Evolutionary conservation across 1,284 basidiomycete genomes (phyloP).

Genomic region (Cronartium ribicola): DNA sequence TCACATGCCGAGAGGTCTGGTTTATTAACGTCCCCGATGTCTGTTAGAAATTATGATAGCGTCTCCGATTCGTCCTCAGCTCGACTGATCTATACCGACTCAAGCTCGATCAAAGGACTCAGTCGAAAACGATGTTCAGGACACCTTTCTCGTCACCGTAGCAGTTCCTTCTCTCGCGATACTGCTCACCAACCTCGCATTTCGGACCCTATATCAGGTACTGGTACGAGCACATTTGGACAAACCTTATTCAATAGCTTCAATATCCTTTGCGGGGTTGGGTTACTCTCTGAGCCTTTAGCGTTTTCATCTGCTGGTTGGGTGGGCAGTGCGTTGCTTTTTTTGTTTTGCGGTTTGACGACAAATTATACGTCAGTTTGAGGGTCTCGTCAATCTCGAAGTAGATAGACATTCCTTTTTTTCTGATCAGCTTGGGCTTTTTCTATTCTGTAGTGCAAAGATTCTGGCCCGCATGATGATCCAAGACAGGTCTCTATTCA

Average conservation of each 20-base stretch:
- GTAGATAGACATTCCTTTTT: background rate
- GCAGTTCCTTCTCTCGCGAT: background rate
- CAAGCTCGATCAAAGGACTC: background rate
- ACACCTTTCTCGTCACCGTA: background rate
- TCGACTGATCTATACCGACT: background rate
- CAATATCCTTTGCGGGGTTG: constrained; percentile 29
- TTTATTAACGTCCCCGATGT: background rate
- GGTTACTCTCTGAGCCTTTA: constrained; percentile 34
- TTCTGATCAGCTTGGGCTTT: no score
- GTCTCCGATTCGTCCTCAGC: background rate
- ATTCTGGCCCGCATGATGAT: constrained; percentile 36
- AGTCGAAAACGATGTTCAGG: background rate
- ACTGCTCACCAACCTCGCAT: background rate
- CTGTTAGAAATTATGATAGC: background rate
- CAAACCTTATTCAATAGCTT: constrained; percentile 36
- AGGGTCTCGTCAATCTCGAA: background rate
- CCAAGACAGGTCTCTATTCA: constrained; percentile 27
- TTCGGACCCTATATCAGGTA: background rate
- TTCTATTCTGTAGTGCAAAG: constrained; percentile 11
- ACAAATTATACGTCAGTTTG: constrained; percentile 34
- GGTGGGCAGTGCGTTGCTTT: constrained; percentile 21
- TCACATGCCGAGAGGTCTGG: background rate
- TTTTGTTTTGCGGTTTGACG: constrained; percentile 27
- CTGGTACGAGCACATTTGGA: constrained; percentile 28
- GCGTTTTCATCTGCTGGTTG: constrained; percentile 34